Conservation (phyloP, 306 rosid species). For the Castanopsis chinensis region DNA sequence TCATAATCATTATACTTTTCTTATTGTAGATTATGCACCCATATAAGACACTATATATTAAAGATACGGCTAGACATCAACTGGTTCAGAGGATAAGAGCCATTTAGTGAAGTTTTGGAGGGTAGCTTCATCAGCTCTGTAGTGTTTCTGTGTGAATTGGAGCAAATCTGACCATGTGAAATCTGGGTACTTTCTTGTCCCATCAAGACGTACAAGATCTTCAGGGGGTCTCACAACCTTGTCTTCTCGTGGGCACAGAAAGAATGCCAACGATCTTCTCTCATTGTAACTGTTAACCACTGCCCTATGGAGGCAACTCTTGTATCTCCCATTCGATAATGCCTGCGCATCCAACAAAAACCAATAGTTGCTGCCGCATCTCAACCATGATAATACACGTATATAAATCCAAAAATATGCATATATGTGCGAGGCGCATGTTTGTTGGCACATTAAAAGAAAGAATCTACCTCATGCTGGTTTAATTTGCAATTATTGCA, state of each 20-base stretch:
- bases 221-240: conserved; percentile 53
- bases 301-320: conserved; percentile 66
- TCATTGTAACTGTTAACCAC: conserved; percentile 42
- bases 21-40: background rate
- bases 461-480: no score
- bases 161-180: conserved; percentile 55
- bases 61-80: no score
- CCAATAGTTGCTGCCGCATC: no score
- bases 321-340: conserved; percentile 52
- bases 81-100: conserved; percentile 28
- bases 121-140: conserved; percentile 56
- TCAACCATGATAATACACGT: no score
- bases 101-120: conserved; percentile 52
- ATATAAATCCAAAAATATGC: no score
- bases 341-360: conserved; percentile 32
- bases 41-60: no score
- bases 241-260: conserved; percentile 46
- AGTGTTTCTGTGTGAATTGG: conserved; percentile 52
- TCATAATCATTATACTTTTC: background rate
- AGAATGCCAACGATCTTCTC: conserved; percentile 55
- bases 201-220: conserved; percentile 31
- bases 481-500: no score
- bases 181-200: conserved; percentile 57
- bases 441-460: no score
- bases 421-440: no score